phyloP scores from a whole-genome alignment of 1,139 yeast genomes.

The Candida sanyaensis region DNA sequence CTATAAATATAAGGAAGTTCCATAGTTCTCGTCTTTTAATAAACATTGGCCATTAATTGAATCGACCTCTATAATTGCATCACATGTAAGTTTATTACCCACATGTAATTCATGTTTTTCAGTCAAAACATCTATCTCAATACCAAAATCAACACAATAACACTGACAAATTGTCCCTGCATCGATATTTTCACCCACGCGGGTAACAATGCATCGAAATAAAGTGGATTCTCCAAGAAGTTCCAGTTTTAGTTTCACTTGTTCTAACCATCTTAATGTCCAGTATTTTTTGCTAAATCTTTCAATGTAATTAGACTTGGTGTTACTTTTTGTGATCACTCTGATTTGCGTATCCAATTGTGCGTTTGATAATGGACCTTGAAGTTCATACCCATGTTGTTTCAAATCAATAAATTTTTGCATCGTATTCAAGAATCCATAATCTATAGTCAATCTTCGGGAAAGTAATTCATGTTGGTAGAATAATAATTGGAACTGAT shows the following conservation, averaged over 20 bases:
- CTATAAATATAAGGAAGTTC: constrained; percentile 2
- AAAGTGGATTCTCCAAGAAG: background rate
- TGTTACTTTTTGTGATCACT: constrained; percentile 18
- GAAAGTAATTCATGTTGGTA: constrained; percentile 5
- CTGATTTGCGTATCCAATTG: constrained; percentile 19
- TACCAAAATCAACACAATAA: constrained; percentile 47
- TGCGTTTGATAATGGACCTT: constrained; percentile 29
- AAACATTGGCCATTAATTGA: constrained; percentile 36
- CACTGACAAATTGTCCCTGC: constrained; percentile 24
- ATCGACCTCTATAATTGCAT: constrained; percentile 38
- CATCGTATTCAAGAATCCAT: constrained; percentile 3
- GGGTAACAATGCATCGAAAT: constrained; percentile 31
- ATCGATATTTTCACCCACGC: constrained; percentile 19
- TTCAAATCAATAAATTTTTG: constrained; percentile 29
- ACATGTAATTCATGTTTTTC: constrained; percentile 23
- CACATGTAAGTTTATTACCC: constrained; percentile 48
- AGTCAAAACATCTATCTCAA: constrained; percentile 43
- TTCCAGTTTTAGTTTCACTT: constrained; percentile 11
- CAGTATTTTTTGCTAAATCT: constrained; percentile 19
- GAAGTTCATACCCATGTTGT: constrained; percentile 35
- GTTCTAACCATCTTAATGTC: constrained; percentile 29
- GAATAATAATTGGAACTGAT: constrained; percentile 40
- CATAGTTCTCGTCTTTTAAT: constrained; percentile 18
- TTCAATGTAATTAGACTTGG: constrained; percentile 18
- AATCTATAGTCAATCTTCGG: constrained; percentile 2